Conservation (phyloP, 23 red algal genomes). For the Gracilariopsis chorda region DNA sequence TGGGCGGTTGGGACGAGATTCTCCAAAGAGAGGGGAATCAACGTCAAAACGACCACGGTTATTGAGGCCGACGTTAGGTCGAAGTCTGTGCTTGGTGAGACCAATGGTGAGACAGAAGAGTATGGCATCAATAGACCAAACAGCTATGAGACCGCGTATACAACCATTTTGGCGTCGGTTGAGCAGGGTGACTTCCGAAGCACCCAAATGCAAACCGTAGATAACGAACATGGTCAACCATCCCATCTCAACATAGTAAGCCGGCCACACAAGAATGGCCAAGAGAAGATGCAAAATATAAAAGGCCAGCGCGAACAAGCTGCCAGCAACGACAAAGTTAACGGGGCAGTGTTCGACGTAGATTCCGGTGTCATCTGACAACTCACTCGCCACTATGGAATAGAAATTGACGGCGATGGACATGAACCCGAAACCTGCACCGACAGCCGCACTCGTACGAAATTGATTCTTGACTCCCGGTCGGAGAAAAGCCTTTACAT, state of each 20-base stretch:
- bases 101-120: background rate
- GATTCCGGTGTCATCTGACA: conserved; percentile 66
- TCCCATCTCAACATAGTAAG: conserved; percentile 8
- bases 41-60: too few species aligned
- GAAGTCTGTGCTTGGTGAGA: conserved; percentile 1
- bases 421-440: conserved; percentile 70
- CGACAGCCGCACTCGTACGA: conserved; percentile 61
- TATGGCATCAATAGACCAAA: conserved; percentile 10
- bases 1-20: too few species aligned
- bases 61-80: background rate
- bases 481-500: conserved; percentile 63
- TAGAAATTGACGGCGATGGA: conserved; percentile 55
- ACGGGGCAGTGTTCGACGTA: conserved; percentile 66
- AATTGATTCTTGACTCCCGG: conserved; percentile 44
- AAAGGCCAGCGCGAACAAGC: conserved; percentile 44
- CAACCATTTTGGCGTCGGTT: conserved; percentile 52
- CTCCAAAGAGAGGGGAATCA: too few species aligned
- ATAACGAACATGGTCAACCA: background rate
- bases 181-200: conserved; percentile 43
- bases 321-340: conserved; percentile 70
- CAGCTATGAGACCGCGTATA: conserved; percentile 14
- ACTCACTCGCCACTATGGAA: conserved; percentile 44
- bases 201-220: conserved; percentile 44
- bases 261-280: conserved; percentile 53
- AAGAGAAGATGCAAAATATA: conserved; percentile 65